Conservation (phyloP, 257 asterid species). For the Oldenlandia corymbosa region DNA sequence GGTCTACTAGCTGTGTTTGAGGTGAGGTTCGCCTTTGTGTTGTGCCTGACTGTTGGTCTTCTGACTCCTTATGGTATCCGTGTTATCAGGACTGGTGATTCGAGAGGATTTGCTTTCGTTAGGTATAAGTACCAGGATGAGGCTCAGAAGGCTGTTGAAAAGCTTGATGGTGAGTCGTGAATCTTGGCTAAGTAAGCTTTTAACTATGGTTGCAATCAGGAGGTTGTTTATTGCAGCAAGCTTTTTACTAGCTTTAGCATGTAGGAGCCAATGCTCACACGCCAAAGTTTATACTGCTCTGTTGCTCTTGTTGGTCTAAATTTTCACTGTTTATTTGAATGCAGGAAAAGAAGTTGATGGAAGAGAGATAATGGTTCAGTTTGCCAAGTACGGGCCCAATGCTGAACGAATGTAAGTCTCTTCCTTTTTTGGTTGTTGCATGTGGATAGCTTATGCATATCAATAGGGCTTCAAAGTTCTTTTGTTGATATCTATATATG, state of each 20-base stretch:
- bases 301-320: background rate
- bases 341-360: constrained; percentile 94
- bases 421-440: no score
- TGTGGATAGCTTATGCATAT: no score
- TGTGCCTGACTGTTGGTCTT: no score
- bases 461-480: background rate
- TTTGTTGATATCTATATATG: no score
- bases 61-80: constrained; percentile 1
- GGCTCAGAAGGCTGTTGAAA: constrained; percentile 89
- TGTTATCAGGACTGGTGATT: constrained; percentile 82
- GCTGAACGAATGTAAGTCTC: constrained; percentile 82
- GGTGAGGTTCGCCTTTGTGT: background rate
- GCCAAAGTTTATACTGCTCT: background rate
- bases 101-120: constrained; percentile 95
- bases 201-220: background rate
- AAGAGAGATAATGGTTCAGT: constrained; percentile 95
- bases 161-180: constrained; percentile 69
- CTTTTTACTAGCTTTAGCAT: no score
- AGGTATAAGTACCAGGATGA: constrained; percentile 94
- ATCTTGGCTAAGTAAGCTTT: background rate
- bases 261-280: no score
- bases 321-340: background rate
- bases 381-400: constrained; percentile 96
- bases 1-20: background rate
- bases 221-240: background rate